Percentiles rank a stretch among this genome's conserved stretches.
Evolutionary conservation across 2,329 filamentous ascomycete genomes (phyloP).

Genomic region (Penicillium frequentans): DNA sequence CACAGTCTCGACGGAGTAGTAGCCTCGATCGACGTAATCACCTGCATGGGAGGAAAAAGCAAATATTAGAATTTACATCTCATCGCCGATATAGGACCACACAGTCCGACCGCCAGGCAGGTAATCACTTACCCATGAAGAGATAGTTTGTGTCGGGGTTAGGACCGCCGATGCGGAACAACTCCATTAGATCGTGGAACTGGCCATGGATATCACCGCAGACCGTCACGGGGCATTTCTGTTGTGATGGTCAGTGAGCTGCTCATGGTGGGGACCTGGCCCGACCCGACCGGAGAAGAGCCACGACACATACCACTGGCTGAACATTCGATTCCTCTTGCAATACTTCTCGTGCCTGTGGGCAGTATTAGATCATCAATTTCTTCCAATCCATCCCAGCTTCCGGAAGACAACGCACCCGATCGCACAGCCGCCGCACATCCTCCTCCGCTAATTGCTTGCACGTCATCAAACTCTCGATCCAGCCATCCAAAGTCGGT

Average conservation of each 20-base stretch:
- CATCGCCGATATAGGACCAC: neutral
- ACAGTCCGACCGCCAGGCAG: slow-evolving; percentile 10
- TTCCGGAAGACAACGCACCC: slow-evolving; percentile 61
- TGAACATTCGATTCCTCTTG: slow-evolving; percentile 99
- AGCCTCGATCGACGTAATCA: slow-evolving; percentile 97
- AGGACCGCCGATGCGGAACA: slow-evolving; percentile 97
- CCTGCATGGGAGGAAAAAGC: slow-evolving; percentile 54
- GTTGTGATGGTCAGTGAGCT: slow-evolving; percentile 22
- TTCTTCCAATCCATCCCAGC: slow-evolving; percentile 4
- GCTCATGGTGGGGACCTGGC: slow-evolving; percentile 1
- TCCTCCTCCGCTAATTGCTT: slow-evolving; percentile 95
- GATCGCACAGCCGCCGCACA: slow-evolving; percentile 95
- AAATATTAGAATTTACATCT: slow-evolving; percentile 3
- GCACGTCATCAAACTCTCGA: slow-evolving; percentile 96
- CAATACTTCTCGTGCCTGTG: slow-evolving; percentile 87
- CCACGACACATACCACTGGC: slow-evolving; percentile 73
- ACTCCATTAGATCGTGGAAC: slow-evolving; percentile 98
- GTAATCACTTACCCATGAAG: slow-evolving; percentile 78
- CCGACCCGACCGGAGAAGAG: slow-evolving; percentile 14
- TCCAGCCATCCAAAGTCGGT: slow-evolving; percentile 94
- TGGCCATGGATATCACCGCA: slow-evolving; percentile 99
- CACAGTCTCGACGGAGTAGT: slow-evolving; percentile 98
- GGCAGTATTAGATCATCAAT: slow-evolving; percentile 20
- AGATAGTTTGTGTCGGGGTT: slow-evolving; percentile 99
- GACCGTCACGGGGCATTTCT: slow-evolving; percentile 98